These are phyloP conservation scores for Xanthoparmelia taractica DNA, from an alignment of 495 filamentous ascomycete species.

Conservation along the genomic window DNA sequence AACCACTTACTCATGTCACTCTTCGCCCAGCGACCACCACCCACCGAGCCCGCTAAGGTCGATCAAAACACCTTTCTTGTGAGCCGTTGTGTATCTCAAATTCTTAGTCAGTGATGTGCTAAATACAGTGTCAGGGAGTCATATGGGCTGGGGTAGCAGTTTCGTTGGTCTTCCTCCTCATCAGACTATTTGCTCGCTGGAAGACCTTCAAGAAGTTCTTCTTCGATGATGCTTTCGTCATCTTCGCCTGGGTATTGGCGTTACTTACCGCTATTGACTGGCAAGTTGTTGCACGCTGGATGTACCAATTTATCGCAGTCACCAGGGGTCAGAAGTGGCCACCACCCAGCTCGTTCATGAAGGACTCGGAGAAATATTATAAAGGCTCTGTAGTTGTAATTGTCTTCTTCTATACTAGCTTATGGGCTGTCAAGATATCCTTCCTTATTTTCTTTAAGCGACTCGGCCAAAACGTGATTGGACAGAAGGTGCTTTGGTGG, in stretches of 20 bases:
- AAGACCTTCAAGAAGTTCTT: constrained; percentile 2
- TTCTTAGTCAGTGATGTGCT: no score
- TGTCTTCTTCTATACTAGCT: neutral
- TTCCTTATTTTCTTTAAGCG: constrained; percentile 26
- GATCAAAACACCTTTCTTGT: no score
- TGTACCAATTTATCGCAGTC: neutral
- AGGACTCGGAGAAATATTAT: no score
- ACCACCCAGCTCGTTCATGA: neutral
- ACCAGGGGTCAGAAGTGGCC: neutral
- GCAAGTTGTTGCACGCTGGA: neutral
- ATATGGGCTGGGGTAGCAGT: neutral
- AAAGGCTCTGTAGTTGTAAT: no score
- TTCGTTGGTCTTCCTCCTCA: neutral
- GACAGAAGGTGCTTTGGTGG: constrained; percentile 23
- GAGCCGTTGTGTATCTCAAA: no score
- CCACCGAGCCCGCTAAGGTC: no score
- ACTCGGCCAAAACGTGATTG: constrained; percentile 23
- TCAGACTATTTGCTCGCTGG: neutral
- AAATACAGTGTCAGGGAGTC: neutral
- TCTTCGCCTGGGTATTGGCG: neutral
- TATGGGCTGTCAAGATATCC: constrained; percentile 26
- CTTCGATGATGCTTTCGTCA: neutral
- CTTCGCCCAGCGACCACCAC: no score
- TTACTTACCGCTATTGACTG: neutral
- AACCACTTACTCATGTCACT: no score